These are phyloP conservation scores for Candida cerambycidarum DNA, from an alignment of 805 yeast species.

Conservation along the genomic window DNA sequence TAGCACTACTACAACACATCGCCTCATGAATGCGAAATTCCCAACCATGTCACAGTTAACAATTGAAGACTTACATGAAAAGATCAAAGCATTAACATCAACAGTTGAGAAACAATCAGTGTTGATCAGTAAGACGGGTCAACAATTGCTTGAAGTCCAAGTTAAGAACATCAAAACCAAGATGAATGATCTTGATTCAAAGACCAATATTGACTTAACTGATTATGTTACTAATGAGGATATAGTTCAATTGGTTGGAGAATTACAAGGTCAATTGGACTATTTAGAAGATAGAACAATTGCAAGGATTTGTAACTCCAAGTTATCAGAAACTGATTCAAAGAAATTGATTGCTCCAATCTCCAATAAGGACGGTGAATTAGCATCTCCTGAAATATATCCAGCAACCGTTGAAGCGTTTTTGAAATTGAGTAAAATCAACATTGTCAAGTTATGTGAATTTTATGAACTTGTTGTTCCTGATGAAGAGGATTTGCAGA, in stretches of 20 bases:
- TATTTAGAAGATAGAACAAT: conserved; percentile 73
- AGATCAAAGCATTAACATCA: conserved; percentile 52
- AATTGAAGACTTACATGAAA: conserved; percentile 31
- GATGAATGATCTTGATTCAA: conserved; percentile 28
- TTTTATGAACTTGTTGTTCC: conserved; percentile 81
- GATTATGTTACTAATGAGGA: conserved; percentile 82
- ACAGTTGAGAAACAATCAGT: conserved; percentile 64
- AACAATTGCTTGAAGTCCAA: conserved; percentile 71
- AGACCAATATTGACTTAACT: conserved; percentile 37
- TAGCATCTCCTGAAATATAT: conserved; percentile 51
- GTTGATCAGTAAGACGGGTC: conserved; percentile 73
- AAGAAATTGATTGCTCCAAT: conserved; percentile 55
- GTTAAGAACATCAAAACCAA: conserved; percentile 48
- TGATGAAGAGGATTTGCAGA: conserved; percentile 42
- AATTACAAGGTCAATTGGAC: conserved; percentile 84
- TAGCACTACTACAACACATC: no score
- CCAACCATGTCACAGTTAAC: conserved; percentile 6
- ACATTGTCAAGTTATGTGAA: conserved; percentile 55
- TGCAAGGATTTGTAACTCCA: conserved; percentile 66
- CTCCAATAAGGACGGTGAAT: conserved; percentile 77
- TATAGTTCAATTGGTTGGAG: conserved; percentile 81
- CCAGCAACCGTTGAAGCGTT: conserved; percentile 63
- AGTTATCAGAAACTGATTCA: conserved; percentile 41
- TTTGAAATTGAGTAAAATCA: conserved; percentile 41
- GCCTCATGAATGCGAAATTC: conserved; percentile 6